phyloP scores from a whole-genome alignment of 306 rosid species.

The Pterocarpus santalinus region DNA sequence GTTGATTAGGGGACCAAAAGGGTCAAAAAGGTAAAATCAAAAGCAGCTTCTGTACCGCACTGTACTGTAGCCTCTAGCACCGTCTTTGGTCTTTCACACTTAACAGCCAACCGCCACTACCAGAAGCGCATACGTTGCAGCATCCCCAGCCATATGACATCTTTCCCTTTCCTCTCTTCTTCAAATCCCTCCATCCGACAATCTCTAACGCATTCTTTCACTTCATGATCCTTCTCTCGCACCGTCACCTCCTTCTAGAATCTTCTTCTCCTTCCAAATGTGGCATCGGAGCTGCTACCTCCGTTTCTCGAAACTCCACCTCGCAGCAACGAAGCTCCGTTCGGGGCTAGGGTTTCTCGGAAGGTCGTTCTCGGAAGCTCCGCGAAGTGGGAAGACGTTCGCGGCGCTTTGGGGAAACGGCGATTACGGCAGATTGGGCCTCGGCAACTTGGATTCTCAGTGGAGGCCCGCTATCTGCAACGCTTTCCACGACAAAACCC shows the following conservation, averaged over 20 bases:
- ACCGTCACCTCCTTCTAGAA: neutral
- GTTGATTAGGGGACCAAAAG: too few relatives aligned
- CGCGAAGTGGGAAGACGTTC: conserved; percentile 55
- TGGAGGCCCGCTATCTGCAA: conserved; percentile 78
- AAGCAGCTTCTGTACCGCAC: neutral
- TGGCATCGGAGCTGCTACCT: conserved; percentile 44
- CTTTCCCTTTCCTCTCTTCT: neutral
- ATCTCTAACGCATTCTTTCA: neutral
- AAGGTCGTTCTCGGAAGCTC: conserved; percentile 55
- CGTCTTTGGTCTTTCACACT: neutral
- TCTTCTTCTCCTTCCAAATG: conserved; percentile 39
- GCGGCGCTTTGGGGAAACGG: conserved; percentile 95
- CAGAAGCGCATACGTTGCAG: conserved; percentile 50
- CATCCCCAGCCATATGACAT: conserved; percentile 12
- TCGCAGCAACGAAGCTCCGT: neutral
- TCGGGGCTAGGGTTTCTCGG: conserved; percentile 35
- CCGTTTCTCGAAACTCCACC: conserved; percentile 39
- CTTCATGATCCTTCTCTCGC: conserved; percentile 19
- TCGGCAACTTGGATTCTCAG: conserved; percentile 77
- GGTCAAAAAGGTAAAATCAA: neutral
- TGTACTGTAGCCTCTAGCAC: neutral
- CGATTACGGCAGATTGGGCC: conserved; percentile 87
- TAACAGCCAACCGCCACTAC: conserved; percentile 37
- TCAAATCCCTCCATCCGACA: neutral
- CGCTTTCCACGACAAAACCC: conserved; percentile 56